Evolutionary conservation across 2,329 filamentous ascomycete genomes (phyloP).

Genomic region (Aureobasidium namibiae): DNA sequence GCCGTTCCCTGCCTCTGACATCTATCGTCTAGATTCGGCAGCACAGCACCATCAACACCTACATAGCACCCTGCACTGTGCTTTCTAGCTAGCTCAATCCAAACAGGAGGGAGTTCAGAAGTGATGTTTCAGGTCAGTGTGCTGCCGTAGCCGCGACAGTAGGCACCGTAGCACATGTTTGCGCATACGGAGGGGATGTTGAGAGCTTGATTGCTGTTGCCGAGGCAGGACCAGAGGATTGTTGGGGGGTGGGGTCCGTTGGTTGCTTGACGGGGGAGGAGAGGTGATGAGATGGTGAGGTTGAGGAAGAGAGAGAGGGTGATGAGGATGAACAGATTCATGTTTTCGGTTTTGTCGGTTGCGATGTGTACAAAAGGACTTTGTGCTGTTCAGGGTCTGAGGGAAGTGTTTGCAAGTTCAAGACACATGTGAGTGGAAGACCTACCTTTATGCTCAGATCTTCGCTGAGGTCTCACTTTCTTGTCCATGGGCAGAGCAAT

Average conservation of each 20-base stretch:
- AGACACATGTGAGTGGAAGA: too few relatives aligned
- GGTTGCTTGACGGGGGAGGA: background rate
- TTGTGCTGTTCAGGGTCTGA: background rate
- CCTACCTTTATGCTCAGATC: too few relatives aligned
- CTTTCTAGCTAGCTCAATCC: background rate
- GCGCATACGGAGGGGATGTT: background rate
- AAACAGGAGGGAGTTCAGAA: background rate
- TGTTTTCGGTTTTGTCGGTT: background rate
- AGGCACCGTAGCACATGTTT: conserved; percentile 3
- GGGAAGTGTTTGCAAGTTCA: background rate
- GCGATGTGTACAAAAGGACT: background rate
- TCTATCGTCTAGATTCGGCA: too few relatives aligned
- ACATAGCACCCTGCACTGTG: background rate
- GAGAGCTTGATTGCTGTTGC: background rate
- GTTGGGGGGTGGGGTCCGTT: background rate
- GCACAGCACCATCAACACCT: background rate
- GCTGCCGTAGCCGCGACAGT: background rate
- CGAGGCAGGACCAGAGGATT: background rate
- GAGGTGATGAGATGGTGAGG: background rate
- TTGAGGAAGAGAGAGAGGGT: background rate
- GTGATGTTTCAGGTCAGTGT: background rate
- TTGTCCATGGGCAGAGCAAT: too few relatives aligned
- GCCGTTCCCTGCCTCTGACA: background rate
- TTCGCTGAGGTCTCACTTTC: too few relatives aligned
- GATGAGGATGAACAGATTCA: background rate